Evolutionary conservation across 441 rosid genomes (phyloP), one percentile per base, ranked within the genome.

Genomic region (Adansonia madagascariensis): DNA sequence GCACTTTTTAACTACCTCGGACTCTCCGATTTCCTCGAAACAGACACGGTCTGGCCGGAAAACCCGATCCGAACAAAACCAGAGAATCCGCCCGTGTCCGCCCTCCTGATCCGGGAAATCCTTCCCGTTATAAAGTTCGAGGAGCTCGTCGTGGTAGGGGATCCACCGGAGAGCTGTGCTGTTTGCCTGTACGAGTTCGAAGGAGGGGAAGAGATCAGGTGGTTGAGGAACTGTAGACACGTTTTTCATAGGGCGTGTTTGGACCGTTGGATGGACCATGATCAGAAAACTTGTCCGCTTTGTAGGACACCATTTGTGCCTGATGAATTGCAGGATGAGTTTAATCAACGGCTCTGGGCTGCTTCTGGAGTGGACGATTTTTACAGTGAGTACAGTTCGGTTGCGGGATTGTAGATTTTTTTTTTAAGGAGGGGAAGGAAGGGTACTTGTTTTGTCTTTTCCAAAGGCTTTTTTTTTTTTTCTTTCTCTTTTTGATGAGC

Each of bases 201-300:
- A 75, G 87, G 78, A 15, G 86, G 78, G 14, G 97, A 86, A 8
- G 93, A 92, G 82, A 84, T 90, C 85, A 81, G 95, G 82, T 84
- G 92, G 91, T 72, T 92, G 80, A 89, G 84, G 83, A 91, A 87
- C 77, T 94, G 98, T 71, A 78, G 85, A 68, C 98, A 94, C 85
- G 83, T 90, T 79, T 94, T 90, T 60, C 98, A 94, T 82, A 75
- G 90, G 86, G 73, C 75, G 10, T 94, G 97, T 81, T 66, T 94
- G 76, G 98, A 92, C 92, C 90, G 93, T 78, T 95, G 98, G 98
- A 91, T 95, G 89, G 91, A 89, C 77, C 92, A 90, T 43, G 89
- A 86, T 59, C 81, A 89, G 84, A 79, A 85, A 79, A 93, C 94
- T 6, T 95, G 98, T 77, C 98, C 97, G 24, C 90, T 93, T 10